Evolutionary conservation across 129 eudicot species (phyloP).

Genomic region (Saussurea involucrata): DNA sequence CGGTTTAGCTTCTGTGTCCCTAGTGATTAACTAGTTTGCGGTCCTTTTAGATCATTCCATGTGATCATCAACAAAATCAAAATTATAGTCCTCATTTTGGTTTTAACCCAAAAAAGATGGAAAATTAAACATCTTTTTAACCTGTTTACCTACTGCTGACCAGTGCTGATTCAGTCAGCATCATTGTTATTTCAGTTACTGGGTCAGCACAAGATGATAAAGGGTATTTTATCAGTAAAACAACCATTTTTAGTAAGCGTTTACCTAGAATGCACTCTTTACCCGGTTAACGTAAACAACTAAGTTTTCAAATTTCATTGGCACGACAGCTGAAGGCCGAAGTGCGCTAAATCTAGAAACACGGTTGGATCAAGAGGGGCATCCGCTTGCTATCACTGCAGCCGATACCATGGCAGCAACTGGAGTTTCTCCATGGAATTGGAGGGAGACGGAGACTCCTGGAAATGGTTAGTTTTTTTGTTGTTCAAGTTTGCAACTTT

Average conservation of each 20-base stretch:
- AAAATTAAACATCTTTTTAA: neutral
- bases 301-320: conserved; percentile 2
- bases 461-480: conserved; percentile 54
- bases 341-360: conserved; percentile 68
- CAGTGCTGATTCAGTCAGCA: neutral
- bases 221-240: neutral
- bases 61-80: neutral
- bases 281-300: neutral
- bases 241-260: neutral
- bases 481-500: neutral
- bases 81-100: neutral
- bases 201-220: neutral
- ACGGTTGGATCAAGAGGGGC: conserved; percentile 84
- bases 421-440: conserved; percentile 83
- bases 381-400: conserved; percentile 84
- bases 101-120: neutral
- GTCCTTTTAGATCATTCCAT: neutral
- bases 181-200: neutral
- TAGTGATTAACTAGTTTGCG: neutral
- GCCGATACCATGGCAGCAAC: conserved; percentile 73
- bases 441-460: conserved; percentile 85
- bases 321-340: conserved; percentile 56
- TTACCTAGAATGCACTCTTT: neutral
- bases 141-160: neutral
- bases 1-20: neutral